Conservation (phyloP, 768 basidiomycete species). For the Boletus reticulatus region DNA sequence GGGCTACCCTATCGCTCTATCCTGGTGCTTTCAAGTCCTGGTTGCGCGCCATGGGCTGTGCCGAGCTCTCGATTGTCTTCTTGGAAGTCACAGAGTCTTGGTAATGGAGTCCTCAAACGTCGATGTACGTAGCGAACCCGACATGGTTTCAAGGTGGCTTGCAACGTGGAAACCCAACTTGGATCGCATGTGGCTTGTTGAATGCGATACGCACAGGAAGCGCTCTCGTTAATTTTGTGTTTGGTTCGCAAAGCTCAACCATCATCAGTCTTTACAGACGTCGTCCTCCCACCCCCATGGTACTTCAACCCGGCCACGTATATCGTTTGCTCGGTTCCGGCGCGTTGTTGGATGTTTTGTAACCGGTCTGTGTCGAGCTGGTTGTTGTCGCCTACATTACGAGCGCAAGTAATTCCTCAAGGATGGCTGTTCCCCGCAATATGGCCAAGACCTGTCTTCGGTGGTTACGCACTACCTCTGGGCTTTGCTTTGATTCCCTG, state of each 20-base stretch:
- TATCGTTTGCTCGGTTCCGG: constrained; percentile 39
- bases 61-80: constrained; percentile 18
- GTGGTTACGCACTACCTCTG: constrained; percentile 10
- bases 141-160: constrained; percentile 48
- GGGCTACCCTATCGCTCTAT: constrained; percentile 30
- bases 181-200: constrained; percentile 20
- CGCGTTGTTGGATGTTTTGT: constrained; percentile 15
- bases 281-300: constrained; percentile 20
- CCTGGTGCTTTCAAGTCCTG: constrained; percentile 52
- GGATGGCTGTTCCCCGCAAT: not conserved
- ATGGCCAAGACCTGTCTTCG: constrained; percentile 35
- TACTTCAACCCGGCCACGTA: constrained; percentile 26
- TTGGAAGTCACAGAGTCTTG: constrained; percentile 16
- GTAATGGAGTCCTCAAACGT: constrained; percentile 49
- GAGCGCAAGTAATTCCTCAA: not conserved
- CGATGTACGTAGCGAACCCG: constrained; percentile 49
- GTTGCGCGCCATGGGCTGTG: constrained; percentile 55
- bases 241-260: constrained; percentile 12
- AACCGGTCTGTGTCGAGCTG: constrained; percentile 18
- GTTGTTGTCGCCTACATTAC: constrained; percentile 1
- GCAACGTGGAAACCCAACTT: constrained; percentile 22
- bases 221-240: constrained; percentile 9
- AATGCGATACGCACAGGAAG: constrained; percentile 38
- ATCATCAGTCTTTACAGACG: constrained; percentile 19
- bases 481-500: constrained; percentile 24